Percentiles rank a stretch among this genome's conserved stretches.
Evolutionary conservation across 208 protist species (phyloP).

Genomic region (Novymonas esmeraldas): DNA sequence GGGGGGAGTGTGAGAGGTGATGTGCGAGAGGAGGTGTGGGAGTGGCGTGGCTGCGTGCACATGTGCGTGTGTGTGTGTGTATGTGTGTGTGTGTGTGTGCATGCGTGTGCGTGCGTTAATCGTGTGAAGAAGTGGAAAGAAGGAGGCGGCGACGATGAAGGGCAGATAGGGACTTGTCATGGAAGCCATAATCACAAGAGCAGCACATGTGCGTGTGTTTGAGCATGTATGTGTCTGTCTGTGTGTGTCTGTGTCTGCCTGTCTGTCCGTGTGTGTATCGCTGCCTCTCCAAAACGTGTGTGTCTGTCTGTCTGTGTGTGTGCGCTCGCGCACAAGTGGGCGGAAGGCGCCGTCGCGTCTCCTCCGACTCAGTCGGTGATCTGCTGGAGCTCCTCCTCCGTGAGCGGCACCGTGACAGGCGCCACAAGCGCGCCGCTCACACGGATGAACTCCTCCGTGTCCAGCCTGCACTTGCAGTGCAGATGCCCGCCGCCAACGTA

Average conservation of each 20-base stretch:
- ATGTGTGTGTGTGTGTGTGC: neutral
- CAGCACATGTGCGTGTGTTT: too few species aligned
- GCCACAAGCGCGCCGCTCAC: constrained; percentile 70
- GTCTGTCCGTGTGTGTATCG: neutral
- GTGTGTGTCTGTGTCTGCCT: neutral
- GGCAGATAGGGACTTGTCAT: neutral
- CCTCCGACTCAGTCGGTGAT: constrained; percentile 38
- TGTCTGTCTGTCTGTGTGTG: neutral
- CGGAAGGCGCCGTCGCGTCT: neutral
- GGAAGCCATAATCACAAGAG: neutral
- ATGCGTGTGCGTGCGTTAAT: too few species aligned
- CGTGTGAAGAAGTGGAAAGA: neutral
- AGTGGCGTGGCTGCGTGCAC: neutral
- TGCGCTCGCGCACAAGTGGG: neutral
- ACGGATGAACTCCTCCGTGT: constrained; percentile 65
- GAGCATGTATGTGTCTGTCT: neutral
- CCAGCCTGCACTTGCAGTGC: constrained; percentile 80
- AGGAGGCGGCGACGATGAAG: neutral
- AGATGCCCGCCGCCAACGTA: constrained; percentile 84
- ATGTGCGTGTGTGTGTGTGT: neutral
- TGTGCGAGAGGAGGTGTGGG: neutral
- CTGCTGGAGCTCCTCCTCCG: constrained; percentile 61
- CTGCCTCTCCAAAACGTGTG: neutral
- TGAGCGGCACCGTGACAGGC: constrained; percentile 61
- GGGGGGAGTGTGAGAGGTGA: neutral